phyloP scores from a whole-genome alignment of 1,284 basidiomycete genomes.

The Wallemia ichthyophaga region DNA sequence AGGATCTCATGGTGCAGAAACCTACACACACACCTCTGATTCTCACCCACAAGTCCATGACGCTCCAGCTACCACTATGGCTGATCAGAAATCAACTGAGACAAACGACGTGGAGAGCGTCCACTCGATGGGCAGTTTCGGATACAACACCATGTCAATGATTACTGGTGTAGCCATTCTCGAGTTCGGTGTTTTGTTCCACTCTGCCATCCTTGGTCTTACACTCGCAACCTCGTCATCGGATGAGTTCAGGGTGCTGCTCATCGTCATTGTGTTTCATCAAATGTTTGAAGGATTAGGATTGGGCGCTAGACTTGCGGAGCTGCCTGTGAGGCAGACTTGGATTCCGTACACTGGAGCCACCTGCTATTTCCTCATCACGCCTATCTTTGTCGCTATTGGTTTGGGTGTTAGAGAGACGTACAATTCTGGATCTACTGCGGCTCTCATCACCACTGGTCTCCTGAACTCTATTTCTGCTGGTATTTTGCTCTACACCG shows the following conservation, averaged over 20 bases:
- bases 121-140: background rate
- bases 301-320: conserved; percentile 44
- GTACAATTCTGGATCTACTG: conserved; percentile 48
- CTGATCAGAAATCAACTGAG: conserved; percentile 3
- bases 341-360: conserved; percentile 37
- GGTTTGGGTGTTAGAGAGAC: conserved; percentile 38
- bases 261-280: conserved; percentile 55
- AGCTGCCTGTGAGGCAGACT: conserved; percentile 28
- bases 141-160: background rate
- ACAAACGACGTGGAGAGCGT: conserved; percentile 1
- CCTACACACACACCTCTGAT: background rate
- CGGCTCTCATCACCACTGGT: conserved; percentile 49
- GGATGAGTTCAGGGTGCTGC: conserved; percentile 41
- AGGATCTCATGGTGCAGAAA: background rate
- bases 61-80: background rate
- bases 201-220: conserved; percentile 49
- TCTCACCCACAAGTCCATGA: background rate
- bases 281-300: conserved; percentile 71
- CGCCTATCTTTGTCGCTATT: conserved; percentile 30
- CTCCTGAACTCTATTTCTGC: conserved; percentile 55
- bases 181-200: conserved; percentile 65
- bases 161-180: conserved; percentile 48
- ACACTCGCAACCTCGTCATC: conserved; percentile 40
- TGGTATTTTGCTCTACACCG: conserved; percentile 73
- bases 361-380: conserved; percentile 41